These are phyloP conservation scores for Leccinum aurantiacum DNA, from an alignment of 768 basidiomycete genomes.

Conservation along the genomic window DNA sequence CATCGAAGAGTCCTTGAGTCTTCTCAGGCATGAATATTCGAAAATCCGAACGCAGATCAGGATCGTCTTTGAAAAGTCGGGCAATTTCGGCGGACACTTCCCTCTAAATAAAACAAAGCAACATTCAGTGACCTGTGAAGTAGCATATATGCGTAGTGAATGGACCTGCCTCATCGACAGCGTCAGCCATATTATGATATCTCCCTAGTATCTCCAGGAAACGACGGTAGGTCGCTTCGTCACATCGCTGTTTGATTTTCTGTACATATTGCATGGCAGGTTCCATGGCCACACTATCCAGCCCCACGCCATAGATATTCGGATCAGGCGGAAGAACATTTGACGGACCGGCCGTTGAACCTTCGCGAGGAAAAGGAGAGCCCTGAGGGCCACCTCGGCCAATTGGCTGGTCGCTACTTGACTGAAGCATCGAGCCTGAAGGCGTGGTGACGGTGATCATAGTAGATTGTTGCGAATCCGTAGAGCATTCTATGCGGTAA, in stretches of 20 bases:
- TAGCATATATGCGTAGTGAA: conserved; percentile 10
- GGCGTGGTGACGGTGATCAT: conserved; percentile 80
- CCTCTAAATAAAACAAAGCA: conserved; percentile 31
- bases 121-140: background rate
- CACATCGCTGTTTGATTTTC: conserved; percentile 93
- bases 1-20: conserved; percentile 50
- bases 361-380: conserved; percentile 34
- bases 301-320: conserved; percentile 29
- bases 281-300: conserved; percentile 54
- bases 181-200: conserved; percentile 58
- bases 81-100: conserved; percentile 71
- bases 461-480: conserved; percentile 60
- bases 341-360: conserved; percentile 8
- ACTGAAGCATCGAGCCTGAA: conserved; percentile 60
- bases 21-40: conserved; percentile 72
- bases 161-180: conserved; percentile 56
- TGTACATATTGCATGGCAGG: conserved; percentile 94
- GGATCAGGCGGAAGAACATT: conserved; percentile 20
- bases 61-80: conserved; percentile 69
- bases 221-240: conserved; percentile 80
- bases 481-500: conserved; percentile 85
- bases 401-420: conserved; percentile 45
- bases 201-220: conserved; percentile 75
- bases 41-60: conserved; percentile 73
- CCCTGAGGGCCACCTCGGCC: conserved; percentile 40